A percentile compares a stretch with the other conserved stretches of the same genome.
phyloP scores from a whole-genome alignment of 345 rosid genomes.

The Aquilaria malaccensis region DNA sequence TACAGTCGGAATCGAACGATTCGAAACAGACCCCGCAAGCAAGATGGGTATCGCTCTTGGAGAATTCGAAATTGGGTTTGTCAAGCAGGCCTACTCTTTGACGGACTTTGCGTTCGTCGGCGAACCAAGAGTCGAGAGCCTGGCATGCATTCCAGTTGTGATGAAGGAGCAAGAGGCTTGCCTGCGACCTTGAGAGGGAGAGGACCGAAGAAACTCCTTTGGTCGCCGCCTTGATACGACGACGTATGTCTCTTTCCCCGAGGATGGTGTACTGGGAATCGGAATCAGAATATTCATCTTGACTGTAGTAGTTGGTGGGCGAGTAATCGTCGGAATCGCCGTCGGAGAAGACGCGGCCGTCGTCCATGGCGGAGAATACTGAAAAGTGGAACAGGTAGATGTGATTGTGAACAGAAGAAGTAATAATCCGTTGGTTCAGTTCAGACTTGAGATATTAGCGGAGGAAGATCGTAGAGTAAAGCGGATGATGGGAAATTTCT shows the following conservation, averaged over 20 bases:
- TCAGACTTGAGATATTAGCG: too few relatives aligned
- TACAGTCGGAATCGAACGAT: background rate
- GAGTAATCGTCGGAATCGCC: too few relatives aligned
- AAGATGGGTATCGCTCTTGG: background rate
- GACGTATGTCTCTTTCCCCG: background rate
- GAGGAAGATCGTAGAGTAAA: too few relatives aligned
- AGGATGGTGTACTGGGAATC: too few relatives aligned
- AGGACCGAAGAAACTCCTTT: background rate
- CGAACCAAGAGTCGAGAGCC: background rate
- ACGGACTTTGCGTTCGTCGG: background rate
- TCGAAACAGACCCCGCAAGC: constrained; percentile 23
- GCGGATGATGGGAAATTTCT: too few relatives aligned
- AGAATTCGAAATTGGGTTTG: background rate
- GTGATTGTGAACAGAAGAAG: background rate
- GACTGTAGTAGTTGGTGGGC: too few relatives aligned
- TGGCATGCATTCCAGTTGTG: background rate
- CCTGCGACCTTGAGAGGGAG: background rate
- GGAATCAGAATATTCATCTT: too few relatives aligned
- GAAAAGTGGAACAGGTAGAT: too few relatives aligned
- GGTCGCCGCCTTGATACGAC: background rate
- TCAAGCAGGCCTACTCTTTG: background rate
- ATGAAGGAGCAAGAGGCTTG: background rate
- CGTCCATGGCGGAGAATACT: too few relatives aligned
- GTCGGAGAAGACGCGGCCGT: too few relatives aligned
- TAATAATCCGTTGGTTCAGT: too few relatives aligned